Percentiles rank a stretch among this genome's conserved stretches.
Evolutionary conservation across 805 yeast species (phyloP).

Genomic region (Candida vaughaniae): DNA sequence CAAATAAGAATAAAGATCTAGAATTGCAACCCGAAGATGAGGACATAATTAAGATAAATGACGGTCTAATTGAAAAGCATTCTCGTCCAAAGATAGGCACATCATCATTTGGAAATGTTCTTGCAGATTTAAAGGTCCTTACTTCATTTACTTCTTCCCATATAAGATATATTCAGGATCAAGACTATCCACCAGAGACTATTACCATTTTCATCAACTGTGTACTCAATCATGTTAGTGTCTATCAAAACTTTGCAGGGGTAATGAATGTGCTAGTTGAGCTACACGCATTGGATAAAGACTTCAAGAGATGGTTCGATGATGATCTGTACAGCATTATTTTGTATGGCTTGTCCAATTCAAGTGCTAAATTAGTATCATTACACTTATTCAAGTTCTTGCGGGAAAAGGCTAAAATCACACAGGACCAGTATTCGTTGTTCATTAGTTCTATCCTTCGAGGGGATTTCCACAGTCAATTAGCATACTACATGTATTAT

Average conservation of each 20-base stretch:
- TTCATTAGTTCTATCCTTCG: conserved; percentile 25
- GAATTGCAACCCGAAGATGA: conserved; percentile 7
- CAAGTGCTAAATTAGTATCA: conserved; percentile 27
- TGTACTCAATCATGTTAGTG: conserved; percentile 31
- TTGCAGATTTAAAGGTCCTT: conserved; percentile 28
- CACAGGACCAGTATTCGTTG: conserved; percentile 18
- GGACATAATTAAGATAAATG: no score
- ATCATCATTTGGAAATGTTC: conserved; percentile 30
- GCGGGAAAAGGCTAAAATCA: conserved; percentile 8
- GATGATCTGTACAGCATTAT: conserved; percentile 31
- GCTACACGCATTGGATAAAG: conserved; percentile 16
- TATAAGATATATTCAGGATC: conserved; percentile 18
- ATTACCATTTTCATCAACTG: conserved; percentile 34
- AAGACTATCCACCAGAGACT: conserved; percentile 15
- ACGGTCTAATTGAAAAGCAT: conserved; percentile 12
- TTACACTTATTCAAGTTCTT: conserved; percentile 22
- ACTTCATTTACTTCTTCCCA: conserved; percentile 23
- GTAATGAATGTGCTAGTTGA: conserved; percentile 19
- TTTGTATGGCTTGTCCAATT: conserved; percentile 23
- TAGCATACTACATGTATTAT: conserved; percentile 23
- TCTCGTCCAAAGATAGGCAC: conserved; percentile 24
- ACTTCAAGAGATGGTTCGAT: conserved; percentile 26
- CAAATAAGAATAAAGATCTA: conserved; percentile 3
- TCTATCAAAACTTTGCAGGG: conserved; percentile 36
- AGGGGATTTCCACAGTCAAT: conserved; percentile 22